Evolutionary conservation across 1,139 yeast species (phyloP).

Genomic region (Suhomyces bribrorum): DNA sequence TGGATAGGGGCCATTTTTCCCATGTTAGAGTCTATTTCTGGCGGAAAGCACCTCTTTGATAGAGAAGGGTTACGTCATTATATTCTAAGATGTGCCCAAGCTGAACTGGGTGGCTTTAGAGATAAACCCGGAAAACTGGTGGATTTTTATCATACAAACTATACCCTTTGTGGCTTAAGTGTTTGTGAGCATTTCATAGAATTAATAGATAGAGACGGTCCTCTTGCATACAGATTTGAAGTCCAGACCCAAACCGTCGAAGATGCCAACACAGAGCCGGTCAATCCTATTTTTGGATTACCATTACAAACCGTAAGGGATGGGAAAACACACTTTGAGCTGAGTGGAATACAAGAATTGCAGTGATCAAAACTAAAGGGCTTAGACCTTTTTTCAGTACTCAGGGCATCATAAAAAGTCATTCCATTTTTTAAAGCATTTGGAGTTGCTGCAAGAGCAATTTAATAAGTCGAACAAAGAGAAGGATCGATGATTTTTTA

Average conservation of each 20-base stretch:
- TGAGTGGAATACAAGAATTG: background rate
- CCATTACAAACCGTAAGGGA: slow-evolving; percentile 37
- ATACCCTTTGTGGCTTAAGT: slow-evolving; percentile 76
- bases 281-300: slow-evolving; percentile 69
- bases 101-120: slow-evolving; percentile 65
- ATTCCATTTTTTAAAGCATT: too few species aligned
- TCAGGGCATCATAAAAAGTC: too few species aligned
- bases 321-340: slow-evolving; percentile 1
- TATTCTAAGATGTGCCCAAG: slow-evolving; percentile 75
- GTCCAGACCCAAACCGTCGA: slow-evolving; percentile 9
- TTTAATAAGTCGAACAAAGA: too few species aligned
- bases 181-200: slow-evolving; percentile 49
- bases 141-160: slow-evolving; percentile 91
- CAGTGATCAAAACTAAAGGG: too few species aligned
- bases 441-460: too few species aligned
- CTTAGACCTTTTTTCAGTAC: too few species aligned
- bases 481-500: too few species aligned
- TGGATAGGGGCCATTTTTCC: slow-evolving; percentile 89
- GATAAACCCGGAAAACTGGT: slow-evolving; percentile 86
- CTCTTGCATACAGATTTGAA: slow-evolving; percentile 32
- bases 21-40: slow-evolving; percentile 56
- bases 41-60: slow-evolving; percentile 41
- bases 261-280: slow-evolving; percentile 27
- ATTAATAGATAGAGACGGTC: slow-evolving; percentile 7
- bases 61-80: slow-evolving; percentile 62